Percentiles rank a stretch among this genome's conserved stretches.
Evolutionary conservation across 1,139 yeast species (phyloP).

Genomic region (Candida sp.): DNA sequence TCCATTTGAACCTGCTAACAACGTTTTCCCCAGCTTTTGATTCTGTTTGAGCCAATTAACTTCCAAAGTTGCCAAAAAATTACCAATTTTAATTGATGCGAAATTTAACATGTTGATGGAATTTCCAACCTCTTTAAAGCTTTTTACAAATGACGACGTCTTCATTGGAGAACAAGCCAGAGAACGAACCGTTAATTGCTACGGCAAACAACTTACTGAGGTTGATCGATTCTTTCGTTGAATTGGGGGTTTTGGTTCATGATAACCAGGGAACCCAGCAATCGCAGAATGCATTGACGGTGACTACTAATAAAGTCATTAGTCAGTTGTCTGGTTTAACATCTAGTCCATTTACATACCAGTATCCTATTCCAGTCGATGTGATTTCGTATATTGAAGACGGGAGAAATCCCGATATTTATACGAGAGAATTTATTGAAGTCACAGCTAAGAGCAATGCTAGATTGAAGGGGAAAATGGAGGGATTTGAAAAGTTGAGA

Average conservation of each 20-base stretch:
- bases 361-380: constrained; percentile 66
- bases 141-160: constrained; percentile 34
- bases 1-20: background rate
- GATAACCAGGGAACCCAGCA: constrained; percentile 83
- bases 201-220: constrained; percentile 62
- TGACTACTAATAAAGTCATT: constrained; percentile 39
- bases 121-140: constrained; percentile 4
- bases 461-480: constrained; percentile 77
- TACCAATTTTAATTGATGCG: background rate
- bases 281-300: constrained; percentile 41
- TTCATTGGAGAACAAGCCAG: constrained; percentile 18
- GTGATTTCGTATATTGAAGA: constrained; percentile 86
- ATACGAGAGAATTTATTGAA: constrained; percentile 94
- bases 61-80: background rate
- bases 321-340: constrained; percentile 35
- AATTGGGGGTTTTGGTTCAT: constrained; percentile 86
- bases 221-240: constrained; percentile 81
- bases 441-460: constrained; percentile 88
- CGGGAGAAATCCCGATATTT: constrained; percentile 95
- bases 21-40: no score
- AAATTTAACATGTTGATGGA: background rate
- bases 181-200: constrained; percentile 42
- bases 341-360: constrained; percentile 27
- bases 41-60: background rate
- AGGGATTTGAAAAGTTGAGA: constrained; percentile 55